Evolutionary conservation across 1,284 basidiomycete genomes (phyloP), one percentile per base, ranked within the genome.

Genomic region (Chondrostereum purpureum): DNA sequence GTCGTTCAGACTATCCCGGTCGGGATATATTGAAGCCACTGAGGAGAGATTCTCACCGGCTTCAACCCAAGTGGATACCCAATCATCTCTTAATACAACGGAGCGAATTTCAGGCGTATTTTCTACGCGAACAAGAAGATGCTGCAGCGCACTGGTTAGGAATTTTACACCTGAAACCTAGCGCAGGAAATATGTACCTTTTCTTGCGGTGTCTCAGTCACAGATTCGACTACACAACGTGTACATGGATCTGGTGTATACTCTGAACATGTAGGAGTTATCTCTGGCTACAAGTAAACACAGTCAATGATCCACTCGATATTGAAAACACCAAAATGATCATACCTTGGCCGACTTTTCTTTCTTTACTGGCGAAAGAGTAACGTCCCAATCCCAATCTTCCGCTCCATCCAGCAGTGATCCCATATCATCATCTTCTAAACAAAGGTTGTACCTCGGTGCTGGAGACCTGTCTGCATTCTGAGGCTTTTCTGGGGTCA

Each of bases 71-170:
- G 76, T 73, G 14, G 69, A 58, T 6, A 67, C 64, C 87, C 87
- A 89, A 50, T 87, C 83, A 48, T 88, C 80, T 31, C 64, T 67
- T 3, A 89, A 66, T 40, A 75, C 63, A 10, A 88, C 73, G n/a
- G 58, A 59, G 19, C 74, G 65, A 23, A 44, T 49, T 38, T 75
- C 68, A 18, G 64, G 53, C 2, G 56, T 55, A n/a, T 64, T 57
- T 24, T 75, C 67, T 1, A 72, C 53, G 52, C 64, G 59, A 8
- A 77, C 69, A 14, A 56, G 56, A 46, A 82, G 55, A 55, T 68
- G 52, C 75, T 78, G 14, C 14, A 18, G 52, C 36, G 43, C 50
- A 40, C 52, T 53, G 48, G 3, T 46, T 5, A 49, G 38, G 42
- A 40, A n/a, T n/a, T n/a, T n/a, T n/a, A n/a, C n/a, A n/a, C n/a